Conservation (phyloP, 495 filamentous ascomycete genomes). For the Penicillium diatomitis region DNA sequence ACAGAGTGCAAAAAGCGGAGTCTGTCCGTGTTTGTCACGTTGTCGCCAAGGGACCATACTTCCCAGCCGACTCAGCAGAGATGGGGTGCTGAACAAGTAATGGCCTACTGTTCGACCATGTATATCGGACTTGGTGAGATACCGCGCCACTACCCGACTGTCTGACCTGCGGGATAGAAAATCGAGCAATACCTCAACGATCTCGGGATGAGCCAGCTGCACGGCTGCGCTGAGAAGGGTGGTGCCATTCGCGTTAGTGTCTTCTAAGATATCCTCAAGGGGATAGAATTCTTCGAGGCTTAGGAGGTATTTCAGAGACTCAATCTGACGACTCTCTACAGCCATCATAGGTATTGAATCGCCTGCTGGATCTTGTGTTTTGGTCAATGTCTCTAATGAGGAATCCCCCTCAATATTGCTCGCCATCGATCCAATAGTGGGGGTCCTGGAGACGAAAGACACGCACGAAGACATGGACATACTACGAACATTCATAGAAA, state of each 20-base stretch:
- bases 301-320: conserved; percentile 69
- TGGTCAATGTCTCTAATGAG: conserved; percentile 69
- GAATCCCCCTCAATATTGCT: conserved; percentile 76
- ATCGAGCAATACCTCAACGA: conserved; percentile 67
- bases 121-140: conserved; percentile 67
- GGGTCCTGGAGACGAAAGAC: conserved; percentile 67
- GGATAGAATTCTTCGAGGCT: conserved; percentile 66
- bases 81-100: conserved; percentile 90
- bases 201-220: conserved; percentile 66
- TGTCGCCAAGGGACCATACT: conserved; percentile 75
- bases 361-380: conserved; percentile 71
- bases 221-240: conserved; percentile 91
- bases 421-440: conserved; percentile 62
- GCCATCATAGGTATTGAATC: conserved; percentile 97
- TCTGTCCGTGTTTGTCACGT: conserved; percentile 93
- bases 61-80: conserved; percentile 65
- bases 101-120: conserved; percentile 85
- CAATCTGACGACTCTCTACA: conserved; percentile 62
- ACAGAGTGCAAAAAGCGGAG: conserved; percentile 87
- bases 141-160: conserved; percentile 45
- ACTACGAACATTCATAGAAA: conserved; percentile 81
- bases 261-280: conserved; percentile 58
- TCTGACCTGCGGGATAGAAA: conserved; percentile 48
- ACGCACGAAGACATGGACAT: conserved; percentile 76
- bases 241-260: conserved; percentile 79